Evolutionary conservation across 2,329 filamentous ascomycete genomes (phyloP).

Genomic region (Mycocentrospora acerina): DNA sequence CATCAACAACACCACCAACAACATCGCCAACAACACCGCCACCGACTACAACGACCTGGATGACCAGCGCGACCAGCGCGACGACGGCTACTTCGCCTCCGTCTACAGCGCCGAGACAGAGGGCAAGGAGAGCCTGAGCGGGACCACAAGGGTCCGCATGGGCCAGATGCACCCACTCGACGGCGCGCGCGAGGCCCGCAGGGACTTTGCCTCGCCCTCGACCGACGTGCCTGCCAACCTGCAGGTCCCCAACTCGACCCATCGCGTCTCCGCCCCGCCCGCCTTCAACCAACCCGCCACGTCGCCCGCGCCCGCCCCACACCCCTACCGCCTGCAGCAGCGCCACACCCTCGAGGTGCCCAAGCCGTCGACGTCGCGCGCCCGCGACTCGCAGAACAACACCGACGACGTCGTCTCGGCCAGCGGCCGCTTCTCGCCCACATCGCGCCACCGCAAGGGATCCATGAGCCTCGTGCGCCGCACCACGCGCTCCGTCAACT

Average conservation of each 20-base stretch:
- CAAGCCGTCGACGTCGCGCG: slow-evolving; percentile 62
- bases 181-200: slow-evolving; percentile 32
- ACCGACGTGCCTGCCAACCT: slow-evolving; percentile 32
- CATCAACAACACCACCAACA: slow-evolving; percentile 23
- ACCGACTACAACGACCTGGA: slow-evolving; percentile 27
- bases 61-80: slow-evolving; percentile 29
- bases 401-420: slow-evolving; percentile 64
- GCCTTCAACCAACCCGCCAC: slow-evolving; percentile 51
- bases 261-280: slow-evolving; percentile 66
- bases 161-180: slow-evolving; percentile 28
- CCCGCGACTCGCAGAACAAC: slow-evolving; percentile 62
- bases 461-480: slow-evolving; percentile 82
- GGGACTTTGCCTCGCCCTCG: slow-evolving; percentile 25
- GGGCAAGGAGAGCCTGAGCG: slow-evolving; percentile 35
- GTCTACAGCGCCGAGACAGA: slow-evolving; percentile 37
- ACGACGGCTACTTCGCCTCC: slow-evolving; percentile 52
- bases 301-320: slow-evolving; percentile 51
- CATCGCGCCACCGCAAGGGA: slow-evolving; percentile 66
- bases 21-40: slow-evolving; percentile 25
- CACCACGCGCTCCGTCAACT: slow-evolving; percentile 81
- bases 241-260: slow-evolving; percentile 37
- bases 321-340: slow-evolving; percentile 66
- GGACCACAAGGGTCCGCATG: slow-evolving; percentile 42
- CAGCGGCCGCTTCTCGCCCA: slow-evolving; percentile 81
- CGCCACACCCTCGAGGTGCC: slow-evolving; percentile 89